Percentiles rank a stretch among this genome's conserved stretches.
Conservation (phyloP, 2,329 filamentous ascomycete genomes). For the Blumeriella jaapii region DNA sequence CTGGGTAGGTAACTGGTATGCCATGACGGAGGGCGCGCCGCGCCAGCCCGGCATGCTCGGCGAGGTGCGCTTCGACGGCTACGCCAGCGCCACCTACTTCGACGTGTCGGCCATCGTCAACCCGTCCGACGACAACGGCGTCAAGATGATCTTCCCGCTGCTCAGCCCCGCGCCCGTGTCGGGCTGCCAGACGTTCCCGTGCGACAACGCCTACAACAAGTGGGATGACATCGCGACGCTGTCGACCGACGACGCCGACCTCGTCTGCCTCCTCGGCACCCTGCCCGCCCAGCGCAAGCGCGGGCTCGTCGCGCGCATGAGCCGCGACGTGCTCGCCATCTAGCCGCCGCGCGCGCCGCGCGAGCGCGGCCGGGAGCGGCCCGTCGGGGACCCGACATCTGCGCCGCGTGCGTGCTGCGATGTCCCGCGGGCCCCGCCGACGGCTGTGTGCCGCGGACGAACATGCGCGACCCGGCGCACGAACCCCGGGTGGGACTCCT, state of each 20-base stretch:
- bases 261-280: slow-evolving; percentile 33
- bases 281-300: slow-evolving; percentile 11
- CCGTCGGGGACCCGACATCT: too few species aligned
- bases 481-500: too few species aligned
- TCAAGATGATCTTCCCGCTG: slow-evolving; percentile 43
- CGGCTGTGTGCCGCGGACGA: too few species aligned
- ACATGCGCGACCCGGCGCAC: too few species aligned
- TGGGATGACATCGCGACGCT: slow-evolving; percentile 45
- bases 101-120: slow-evolving; percentile 48
- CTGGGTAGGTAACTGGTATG: slow-evolving; percentile 35
- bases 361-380: too few species aligned
- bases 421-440: too few species aligned
- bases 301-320: slow-evolving; percentile 8
- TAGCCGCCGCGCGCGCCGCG: too few species aligned
- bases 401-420: too few species aligned
- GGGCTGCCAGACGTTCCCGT: slow-evolving; percentile 41
- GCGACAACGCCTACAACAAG: slow-evolving; percentile 41
- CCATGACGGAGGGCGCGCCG: slow-evolving; percentile 34
- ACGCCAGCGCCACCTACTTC: slow-evolving; percentile 39
- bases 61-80: slow-evolving; percentile 40
- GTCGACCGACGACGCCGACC: slow-evolving; percentile 35
- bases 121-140: slow-evolving; percentile 36
- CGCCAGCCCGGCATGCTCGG: slow-evolving; percentile 39
- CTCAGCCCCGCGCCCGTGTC: slow-evolving; percentile 31
- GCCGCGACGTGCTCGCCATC: slow-evolving; percentile 12